A percentile compares a stretch with the other conserved stretches of the same genome.
phyloP scores from a whole-genome alignment of 441 rosid genomes.

The Erodium trifolium region DNA sequence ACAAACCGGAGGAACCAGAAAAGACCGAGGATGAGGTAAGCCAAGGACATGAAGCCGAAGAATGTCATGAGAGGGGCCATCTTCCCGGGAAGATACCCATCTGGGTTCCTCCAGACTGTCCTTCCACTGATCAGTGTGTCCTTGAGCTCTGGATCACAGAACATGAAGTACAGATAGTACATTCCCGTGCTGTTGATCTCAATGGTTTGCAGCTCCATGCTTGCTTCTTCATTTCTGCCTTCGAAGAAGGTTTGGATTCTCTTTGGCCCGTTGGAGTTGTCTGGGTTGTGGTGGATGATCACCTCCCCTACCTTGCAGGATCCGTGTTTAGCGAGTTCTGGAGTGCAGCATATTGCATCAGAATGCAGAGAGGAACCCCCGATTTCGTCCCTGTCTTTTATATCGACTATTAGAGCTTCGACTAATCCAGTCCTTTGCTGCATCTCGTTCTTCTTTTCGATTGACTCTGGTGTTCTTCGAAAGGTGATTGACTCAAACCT shows the following conservation, averaged over 20 bases:
- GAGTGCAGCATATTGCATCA: conserved; percentile 26
- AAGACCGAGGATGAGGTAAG: conserved; percentile 29
- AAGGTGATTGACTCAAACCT: conserved; percentile 33
- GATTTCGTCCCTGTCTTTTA: conserved; percentile 25
- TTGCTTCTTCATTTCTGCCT: conserved; percentile 28
- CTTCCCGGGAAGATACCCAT: conserved; percentile 34
- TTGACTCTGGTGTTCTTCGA: conserved; percentile 25
- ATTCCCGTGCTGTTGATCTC: conserved; percentile 29
- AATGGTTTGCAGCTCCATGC: conserved; percentile 22
- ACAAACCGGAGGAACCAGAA: conserved; percentile 31
- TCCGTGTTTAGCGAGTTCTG: conserved; percentile 25
- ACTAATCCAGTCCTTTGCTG: conserved; percentile 34
- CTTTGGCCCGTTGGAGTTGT: conserved; percentile 22
- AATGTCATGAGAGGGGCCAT: conserved; percentile 32
- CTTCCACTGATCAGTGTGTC: conserved; percentile 24
- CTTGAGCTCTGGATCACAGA: conserved; percentile 29
- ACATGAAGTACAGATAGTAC: conserved; percentile 37
- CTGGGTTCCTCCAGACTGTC: conserved; percentile 32
- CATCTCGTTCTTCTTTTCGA: conserved; percentile 28
- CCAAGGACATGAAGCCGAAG: conserved; percentile 31
- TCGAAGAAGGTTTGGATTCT: conserved; percentile 29
- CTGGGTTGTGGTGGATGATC: conserved; percentile 20
- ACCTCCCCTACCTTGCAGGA: conserved; percentile 33
- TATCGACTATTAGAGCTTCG: conserved; percentile 29
- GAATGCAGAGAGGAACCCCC: conserved; percentile 28